Evolutionary conservation across 768 basidiomycete genomes (phyloP).

Genomic region (Panellus pusillus): DNA sequence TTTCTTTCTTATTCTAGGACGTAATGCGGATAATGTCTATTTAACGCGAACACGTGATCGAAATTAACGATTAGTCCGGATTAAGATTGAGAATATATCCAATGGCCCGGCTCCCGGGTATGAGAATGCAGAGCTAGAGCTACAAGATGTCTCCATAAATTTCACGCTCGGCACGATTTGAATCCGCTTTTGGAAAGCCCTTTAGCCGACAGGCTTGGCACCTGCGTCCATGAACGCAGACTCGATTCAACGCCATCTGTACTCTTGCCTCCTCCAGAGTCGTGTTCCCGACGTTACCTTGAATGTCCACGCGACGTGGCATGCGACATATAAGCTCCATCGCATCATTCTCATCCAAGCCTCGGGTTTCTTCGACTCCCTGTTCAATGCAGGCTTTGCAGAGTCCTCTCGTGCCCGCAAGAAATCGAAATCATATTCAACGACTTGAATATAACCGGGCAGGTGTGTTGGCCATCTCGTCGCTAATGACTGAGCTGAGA

Average conservation of each 20-base stretch:
- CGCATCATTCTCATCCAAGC: slow-evolving; percentile 87
- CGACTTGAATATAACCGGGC: slow-evolving; percentile 88
- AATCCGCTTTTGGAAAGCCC: no score
- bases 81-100: no score
- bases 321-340: slow-evolving; percentile 77
- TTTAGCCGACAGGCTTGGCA: background rate
- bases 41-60: no score
- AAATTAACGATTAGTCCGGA: no score
- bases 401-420: slow-evolving; percentile 55
- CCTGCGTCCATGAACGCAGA: slow-evolving; percentile 5
- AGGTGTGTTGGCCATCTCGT: slow-evolving; percentile 46
- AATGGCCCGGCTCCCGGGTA: no score
- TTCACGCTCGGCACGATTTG: no score
- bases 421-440: slow-evolving; percentile 74
- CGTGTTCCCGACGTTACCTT: slow-evolving; percentile 77
- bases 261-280: slow-evolving; percentile 33
- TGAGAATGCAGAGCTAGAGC: no score
- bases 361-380: slow-evolving; percentile 77
- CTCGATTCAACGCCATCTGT: slow-evolving; percentile 14
- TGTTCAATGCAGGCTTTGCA: slow-evolving; percentile 79
- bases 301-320: slow-evolving; percentile 63
- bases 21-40: no score
- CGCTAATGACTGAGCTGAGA: slow-evolving; percentile 18
- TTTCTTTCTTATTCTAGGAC: no score
- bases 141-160: no score